Evolutionary conservation across 116 monocot species (phyloP), one percentile per base, ranked within the genome.

Genomic region (Iris pallida): DNA sequence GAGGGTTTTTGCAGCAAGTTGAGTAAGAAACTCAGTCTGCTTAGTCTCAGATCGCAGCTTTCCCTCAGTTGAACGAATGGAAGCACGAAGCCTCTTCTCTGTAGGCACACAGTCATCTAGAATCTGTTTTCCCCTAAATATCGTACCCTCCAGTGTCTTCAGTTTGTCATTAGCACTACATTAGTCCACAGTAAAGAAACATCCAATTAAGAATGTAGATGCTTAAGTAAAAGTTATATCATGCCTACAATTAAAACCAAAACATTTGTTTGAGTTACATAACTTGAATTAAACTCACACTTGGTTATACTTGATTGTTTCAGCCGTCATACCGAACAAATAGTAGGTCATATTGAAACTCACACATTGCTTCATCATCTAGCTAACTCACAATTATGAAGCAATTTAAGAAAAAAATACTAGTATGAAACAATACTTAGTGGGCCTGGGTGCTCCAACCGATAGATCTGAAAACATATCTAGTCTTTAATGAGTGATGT

Each of bases 1-100:
- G 10, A 93, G 71, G 9, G 89, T 93, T 80, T 93, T 93, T 3
- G 93, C 86, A 1, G 89, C 80, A 74, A 89, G 80, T 76, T 93
- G 93, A 52, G 72, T 84, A 14, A 93, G 58, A 70, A 84, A 93
- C 57, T 77, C 9, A 42, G 83, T 69, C 66, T 86, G 84, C 73
- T 84, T 86, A 64, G 71, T 86, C 63, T 93, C 80, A 48, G 75
- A 73, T 15, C 73, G 81, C 41, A 93, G 62, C 52, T 82, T 78
- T 54, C 79, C 82, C 59, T 89, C 86, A 0, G 81, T 71, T 16
- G 89, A 82, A 58, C 84, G 88, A 62, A 92, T 76, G 68, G 80
- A 81, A 48, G 86, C 81, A 40, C 89, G 89, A 40, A 93, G 82
- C 71, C 84, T 93, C 69, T 82, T 89, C 14, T 89, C 70, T 17